These are phyloP conservation scores for Linnemannia elongata DNA, from an alignment of 192 early-diverging fungal species.

Conservation along the genomic window DNA sequence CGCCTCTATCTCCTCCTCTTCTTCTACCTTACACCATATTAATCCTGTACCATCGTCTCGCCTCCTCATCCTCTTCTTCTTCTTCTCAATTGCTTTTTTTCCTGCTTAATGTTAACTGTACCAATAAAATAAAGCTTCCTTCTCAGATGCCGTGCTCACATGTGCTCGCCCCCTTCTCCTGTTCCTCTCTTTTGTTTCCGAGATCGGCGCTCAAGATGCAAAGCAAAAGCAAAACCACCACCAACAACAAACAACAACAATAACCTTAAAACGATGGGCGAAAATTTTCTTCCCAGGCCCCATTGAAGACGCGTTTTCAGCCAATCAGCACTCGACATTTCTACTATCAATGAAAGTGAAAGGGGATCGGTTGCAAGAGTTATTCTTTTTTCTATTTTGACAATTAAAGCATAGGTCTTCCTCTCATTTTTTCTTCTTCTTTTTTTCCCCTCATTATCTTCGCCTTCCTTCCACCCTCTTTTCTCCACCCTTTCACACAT, in stretches of 20 bases:
- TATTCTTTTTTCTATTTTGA: no score
- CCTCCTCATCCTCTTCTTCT: not conserved
- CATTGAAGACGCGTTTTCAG: slow-evolving; percentile 43
- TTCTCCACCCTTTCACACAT: not conserved
- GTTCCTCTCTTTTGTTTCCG: not conserved
- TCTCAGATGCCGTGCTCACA: not conserved
- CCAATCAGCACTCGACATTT: slow-evolving; percentile 35
- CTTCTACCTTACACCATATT: not conserved
- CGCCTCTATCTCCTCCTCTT: not conserved
- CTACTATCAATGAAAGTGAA: no score
- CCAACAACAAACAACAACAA: slow-evolving; percentile 8
- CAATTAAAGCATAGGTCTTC: not conserved
- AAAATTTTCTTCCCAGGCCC: slow-evolving; percentile 14
- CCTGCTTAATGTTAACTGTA: not conserved
- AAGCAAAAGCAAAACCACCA: not conserved
- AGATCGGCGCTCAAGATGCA: not conserved
- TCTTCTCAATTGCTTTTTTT: not conserved
- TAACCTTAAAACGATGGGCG: not conserved
- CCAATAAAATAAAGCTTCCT: not conserved
- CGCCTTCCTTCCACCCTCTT: not conserved
- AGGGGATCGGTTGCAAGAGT: not conserved
- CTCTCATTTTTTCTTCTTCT: not conserved
- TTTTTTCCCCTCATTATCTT: not conserved
- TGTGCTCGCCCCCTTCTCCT: not conserved
- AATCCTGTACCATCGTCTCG: not conserved